Percentiles rank a stretch among this genome's conserved stretches.
Evolutionary conservation across 179 eudicot genomes (phyloP).

Genomic region (Pouteria campechiana): DNA sequence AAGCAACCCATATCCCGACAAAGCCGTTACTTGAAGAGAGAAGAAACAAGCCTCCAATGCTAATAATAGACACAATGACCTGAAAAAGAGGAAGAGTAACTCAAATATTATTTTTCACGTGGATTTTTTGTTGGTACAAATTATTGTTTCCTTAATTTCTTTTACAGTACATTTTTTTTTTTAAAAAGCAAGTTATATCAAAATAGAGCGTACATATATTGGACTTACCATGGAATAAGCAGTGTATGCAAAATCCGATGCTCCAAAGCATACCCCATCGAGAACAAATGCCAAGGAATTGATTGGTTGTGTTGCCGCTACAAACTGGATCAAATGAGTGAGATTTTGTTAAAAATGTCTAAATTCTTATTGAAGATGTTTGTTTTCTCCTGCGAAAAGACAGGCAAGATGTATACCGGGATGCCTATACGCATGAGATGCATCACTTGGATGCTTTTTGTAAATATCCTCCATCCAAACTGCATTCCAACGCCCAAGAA

Average conservation of each 20-base stretch:
- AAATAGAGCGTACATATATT: too few relatives aligned
- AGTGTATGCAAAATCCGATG: conserved; percentile 90
- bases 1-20: conserved; percentile 84
- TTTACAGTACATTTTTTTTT: too few relatives aligned
- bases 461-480: conserved; percentile 66
- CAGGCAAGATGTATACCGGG: too few relatives aligned
- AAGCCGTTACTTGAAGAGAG: conserved; percentile 57
- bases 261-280: conserved; percentile 93
- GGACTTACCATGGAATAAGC: conserved; percentile 84
- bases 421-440: conserved; percentile 54
- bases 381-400: too few relatives aligned
- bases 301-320: conserved; percentile 91
- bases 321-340: conserved; percentile 76
- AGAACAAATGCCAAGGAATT: conserved; percentile 82
- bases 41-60: conserved; percentile 51
- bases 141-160: too few relatives aligned
- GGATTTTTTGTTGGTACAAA: too few relatives aligned
- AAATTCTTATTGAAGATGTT: too few relatives aligned
- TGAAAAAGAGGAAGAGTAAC: conserved; percentile 9
- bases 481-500: conserved; percentile 83
- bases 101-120: too few relatives aligned
- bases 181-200: too few relatives aligned
- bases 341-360: neutral
- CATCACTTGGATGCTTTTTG: conserved; percentile 55
- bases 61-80: conserved; percentile 58